Base-by-base conservation (phyloP, 2,329 filamentous ascomycete genomes). In the Elsinoe ampelina region DNA sequence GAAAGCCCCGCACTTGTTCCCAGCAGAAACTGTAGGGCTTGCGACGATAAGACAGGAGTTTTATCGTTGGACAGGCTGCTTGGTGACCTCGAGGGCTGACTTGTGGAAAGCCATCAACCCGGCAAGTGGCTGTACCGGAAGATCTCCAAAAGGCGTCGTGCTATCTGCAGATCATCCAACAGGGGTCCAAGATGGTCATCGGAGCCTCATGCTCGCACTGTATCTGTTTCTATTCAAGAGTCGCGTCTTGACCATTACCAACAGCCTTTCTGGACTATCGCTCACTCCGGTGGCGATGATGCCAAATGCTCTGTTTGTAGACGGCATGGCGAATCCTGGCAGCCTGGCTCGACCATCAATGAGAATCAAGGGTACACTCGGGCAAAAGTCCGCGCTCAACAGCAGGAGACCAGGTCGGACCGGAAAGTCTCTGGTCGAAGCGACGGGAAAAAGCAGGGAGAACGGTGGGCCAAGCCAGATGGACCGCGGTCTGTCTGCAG, bases 361-460 rank as follows among this genome's bases (percentile, higher is more conserved):
- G 10, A 12, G n/a, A 30, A 45, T 20, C 8, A 20, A 45, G 19
- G 10, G n/a, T 19, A 11, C 41, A 22, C 3, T n/a, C 41, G 41
- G 41, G 30, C 1, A 13, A 22, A 2, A 45, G 41, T 45, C 41
- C 41, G 41, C 17, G 19, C 41, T 20, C 20, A 45, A 45, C 41
- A 45, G 41, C 19, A 26, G 39, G 4, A 30, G 26, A 30, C n/a
- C 39, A 11, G 39, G 39, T 12, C 22, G n/a, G 17, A 50, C 22
- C 22, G n/a, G 17, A 50, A 17, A 20, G 15, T 20, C 6, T 11
- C 5, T 10, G 35, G 19, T 13, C 50, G 50, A 38, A 15, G 32
- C 50, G 32, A 41, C 26, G 13, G 22, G 50, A 54, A 54, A 38
- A 55, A 42, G 51, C 51, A 55, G 19, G 36, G 20, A 42, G 19